These are phyloP conservation scores for Micromonas pusilla DNA, from an alignment of 139 green algal genomes.

Conservation along the genomic window DNA sequence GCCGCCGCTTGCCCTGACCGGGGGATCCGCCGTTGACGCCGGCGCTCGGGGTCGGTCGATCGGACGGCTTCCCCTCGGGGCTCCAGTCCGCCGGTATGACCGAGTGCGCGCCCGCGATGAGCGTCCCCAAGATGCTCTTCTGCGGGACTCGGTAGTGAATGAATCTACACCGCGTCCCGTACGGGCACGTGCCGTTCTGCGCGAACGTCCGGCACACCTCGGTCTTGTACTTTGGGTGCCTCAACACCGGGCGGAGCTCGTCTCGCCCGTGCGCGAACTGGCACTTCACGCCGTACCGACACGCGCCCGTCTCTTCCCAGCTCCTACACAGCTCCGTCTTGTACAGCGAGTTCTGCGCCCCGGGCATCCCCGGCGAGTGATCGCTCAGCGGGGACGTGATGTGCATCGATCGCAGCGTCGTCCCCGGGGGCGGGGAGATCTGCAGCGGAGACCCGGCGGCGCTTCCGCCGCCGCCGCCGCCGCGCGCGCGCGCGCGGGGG, in stretches of 20 bases:
- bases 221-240: slow-evolving; percentile 54
- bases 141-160: slow-evolving; percentile 33
- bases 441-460: background rate
- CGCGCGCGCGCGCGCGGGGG: no score
- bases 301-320: slow-evolving; percentile 43
- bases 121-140: slow-evolving; percentile 3
- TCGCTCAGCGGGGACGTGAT: no score
- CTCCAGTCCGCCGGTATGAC: slow-evolving; percentile 6
- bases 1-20: no score
- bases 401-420: background rate
- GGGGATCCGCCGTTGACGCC: no score
- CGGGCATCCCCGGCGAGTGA: background rate
- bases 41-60: no score
- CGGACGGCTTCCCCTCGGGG: background rate
- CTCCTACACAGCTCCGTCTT: slow-evolving; percentile 50
- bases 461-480: no score
- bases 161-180: slow-evolving; percentile 49
- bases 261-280: slow-evolving; percentile 51
- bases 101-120: background rate
- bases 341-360: slow-evolving; percentile 42
- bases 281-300: slow-evolving; percentile 47
- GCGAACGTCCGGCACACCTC: slow-evolving; percentile 49
- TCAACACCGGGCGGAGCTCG: slow-evolving; percentile 39
- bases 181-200: slow-evolving; percentile 43
- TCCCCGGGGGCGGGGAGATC: background rate